Evolutionary conservation across 1,139 yeast genomes (phyloP).

Genomic region (Suhomyces wounanorum): DNA sequence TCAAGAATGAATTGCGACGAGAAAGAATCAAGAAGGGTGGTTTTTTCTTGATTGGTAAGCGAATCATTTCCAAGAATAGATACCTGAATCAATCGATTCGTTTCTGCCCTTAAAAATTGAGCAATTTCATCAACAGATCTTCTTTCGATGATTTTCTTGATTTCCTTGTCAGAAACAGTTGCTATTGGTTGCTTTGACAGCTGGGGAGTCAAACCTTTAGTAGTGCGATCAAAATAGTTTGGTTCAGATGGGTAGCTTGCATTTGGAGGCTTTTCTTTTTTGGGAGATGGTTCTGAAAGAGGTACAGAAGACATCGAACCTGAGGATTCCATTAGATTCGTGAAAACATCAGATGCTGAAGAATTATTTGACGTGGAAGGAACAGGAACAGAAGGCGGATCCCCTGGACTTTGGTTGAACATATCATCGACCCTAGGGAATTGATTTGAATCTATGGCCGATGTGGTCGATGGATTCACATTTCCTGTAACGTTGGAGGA

Average conservation of each 20-base stretch:
- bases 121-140: conserved; percentile 16
- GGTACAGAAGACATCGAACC: conserved; percentile 13
- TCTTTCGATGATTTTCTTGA: neutral
- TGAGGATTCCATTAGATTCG: conserved; percentile 15
- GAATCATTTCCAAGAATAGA: conserved; percentile 20
- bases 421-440: conserved; percentile 10
- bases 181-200: neutral
- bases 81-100: conserved; percentile 21
- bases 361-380: conserved; percentile 1
- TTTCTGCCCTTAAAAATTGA: conserved; percentile 20
- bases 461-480: neutral
- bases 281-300: conserved; percentile 2
- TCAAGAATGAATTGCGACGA: conserved; percentile 29
- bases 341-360: conserved; percentile 18
- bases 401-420: conserved; percentile 10
- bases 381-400: conserved; percentile 1
- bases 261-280: conserved; percentile 1
- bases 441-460: neutral
- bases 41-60: conserved; percentile 22
- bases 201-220: neutral
- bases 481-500: neutral
- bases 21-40: conserved; percentile 25
- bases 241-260: neutral
- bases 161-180: neutral
- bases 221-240: conserved; percentile 1